These are phyloP conservation scores for Adiantum capillusveneris DNA, from an alignment of 75 land plant species.

Conservation along the genomic window DNA sequence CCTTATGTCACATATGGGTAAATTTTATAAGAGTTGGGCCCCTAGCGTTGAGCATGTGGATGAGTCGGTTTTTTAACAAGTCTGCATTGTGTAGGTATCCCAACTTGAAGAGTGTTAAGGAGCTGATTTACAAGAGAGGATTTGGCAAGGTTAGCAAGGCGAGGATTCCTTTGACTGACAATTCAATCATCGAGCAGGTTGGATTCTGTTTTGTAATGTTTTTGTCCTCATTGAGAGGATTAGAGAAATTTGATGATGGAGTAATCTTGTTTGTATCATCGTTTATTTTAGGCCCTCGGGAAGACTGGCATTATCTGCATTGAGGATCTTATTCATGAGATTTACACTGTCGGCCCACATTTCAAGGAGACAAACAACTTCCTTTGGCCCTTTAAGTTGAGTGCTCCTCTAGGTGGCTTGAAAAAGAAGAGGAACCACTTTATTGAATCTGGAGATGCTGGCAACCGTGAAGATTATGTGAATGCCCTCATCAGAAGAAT, in stretches of 20 bases:
- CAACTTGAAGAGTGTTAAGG: conserved; percentile 59
- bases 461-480: conserved; percentile 55
- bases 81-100: too few relatives aligned
- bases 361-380: conserved; percentile 58
- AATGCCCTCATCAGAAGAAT: conserved; percentile 62
- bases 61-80: too few relatives aligned
- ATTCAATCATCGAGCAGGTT: conserved; percentile 63
- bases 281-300: conserved; percentile 46
- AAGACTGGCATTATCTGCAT: conserved; percentile 58
- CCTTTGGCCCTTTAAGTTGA: conserved; percentile 60
- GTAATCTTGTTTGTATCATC: background rate
- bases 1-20: conserved; percentile 84
- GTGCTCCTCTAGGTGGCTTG: conserved; percentile 44
- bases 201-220: background rate
- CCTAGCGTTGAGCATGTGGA: too few relatives aligned
- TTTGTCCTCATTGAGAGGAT: too few relatives aligned
- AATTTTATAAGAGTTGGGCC: too few relatives aligned
- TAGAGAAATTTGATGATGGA: too few relatives aligned
- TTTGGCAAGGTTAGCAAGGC: conserved; percentile 39
- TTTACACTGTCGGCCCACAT: conserved; percentile 59
- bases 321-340: too few relatives aligned
- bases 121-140: too few relatives aligned
- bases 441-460: conserved; percentile 65
- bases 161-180: conserved; percentile 51
- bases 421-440: conserved; percentile 40